These are phyloP conservation scores for Triticum aestivum DNA, from an alignment of 176 grass and related monocot genomes.

Conservation along the genomic window DNA sequence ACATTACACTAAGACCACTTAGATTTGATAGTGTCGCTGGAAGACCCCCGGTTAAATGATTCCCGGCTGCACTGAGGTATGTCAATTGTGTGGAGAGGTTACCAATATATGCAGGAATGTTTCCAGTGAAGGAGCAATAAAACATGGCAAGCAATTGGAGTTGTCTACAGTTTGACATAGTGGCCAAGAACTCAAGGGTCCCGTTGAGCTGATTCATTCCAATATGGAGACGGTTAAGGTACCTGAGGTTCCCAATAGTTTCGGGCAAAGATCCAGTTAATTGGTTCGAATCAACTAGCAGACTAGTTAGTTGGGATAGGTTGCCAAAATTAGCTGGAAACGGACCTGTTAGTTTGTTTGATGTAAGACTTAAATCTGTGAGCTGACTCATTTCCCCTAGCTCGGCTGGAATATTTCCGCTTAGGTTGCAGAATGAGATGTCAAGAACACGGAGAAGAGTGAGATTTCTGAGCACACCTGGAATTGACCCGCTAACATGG, in stretches of 20 bases:
- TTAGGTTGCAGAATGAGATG: background rate
- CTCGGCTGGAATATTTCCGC: background rate
- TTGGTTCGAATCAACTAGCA: background rate
- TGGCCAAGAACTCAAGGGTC: background rate
- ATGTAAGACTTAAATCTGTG: background rate
- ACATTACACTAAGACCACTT: background rate
- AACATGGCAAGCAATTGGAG: background rate
- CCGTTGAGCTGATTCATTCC: background rate
- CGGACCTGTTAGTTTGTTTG: background rate
- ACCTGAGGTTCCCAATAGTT: background rate
- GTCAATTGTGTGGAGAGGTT: background rate
- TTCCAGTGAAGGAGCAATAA: background rate
- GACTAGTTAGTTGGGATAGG: background rate
- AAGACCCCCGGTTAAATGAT: background rate
- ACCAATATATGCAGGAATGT: background rate
- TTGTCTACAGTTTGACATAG: background rate
- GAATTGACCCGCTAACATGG: background rate
- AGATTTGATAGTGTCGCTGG: background rate
- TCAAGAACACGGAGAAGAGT: background rate
- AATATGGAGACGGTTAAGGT: background rate
- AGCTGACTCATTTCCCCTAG: background rate
- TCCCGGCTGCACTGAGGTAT: background rate
- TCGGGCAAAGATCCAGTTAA: background rate
- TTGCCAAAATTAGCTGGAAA: background rate
- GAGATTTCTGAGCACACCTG: background rate